Evolutionary conservation across 495 filamentous ascomycete genomes (phyloP).

Genomic region (Monascus purpureus): DNA sequence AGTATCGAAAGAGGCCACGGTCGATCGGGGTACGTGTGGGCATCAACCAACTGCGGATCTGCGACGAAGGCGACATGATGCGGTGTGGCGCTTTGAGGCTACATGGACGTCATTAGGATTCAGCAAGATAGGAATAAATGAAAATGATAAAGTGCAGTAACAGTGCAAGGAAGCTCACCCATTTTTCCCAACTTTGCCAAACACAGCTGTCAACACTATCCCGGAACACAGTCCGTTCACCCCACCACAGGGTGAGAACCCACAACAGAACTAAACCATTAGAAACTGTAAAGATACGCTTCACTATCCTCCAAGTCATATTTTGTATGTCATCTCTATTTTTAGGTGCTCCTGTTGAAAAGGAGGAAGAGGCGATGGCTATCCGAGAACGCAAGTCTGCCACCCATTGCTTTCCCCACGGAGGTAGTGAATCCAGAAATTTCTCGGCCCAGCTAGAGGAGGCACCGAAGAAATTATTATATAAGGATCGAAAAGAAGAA

Average conservation of each 20-base stretch:
- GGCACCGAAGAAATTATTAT: conserved; percentile 5
- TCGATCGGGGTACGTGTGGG: conserved; percentile 88
- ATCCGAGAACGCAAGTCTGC: conserved; percentile 5
- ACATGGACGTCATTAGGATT: not conserved
- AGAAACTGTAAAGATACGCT: conserved; percentile 38
- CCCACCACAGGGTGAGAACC: conserved; percentile 73
- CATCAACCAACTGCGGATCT: conserved; percentile 95
- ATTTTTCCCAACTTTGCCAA: conserved; percentile 83
- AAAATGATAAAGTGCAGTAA: not conserved
- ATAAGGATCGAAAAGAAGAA: conserved; percentile 16
- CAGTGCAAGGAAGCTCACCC: conserved; percentile 46
- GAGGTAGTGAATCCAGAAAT: conserved; percentile 9
- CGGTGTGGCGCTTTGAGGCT: conserved; percentile 65
- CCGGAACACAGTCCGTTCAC: conserved; percentile 66
- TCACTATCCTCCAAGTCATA: conserved; percentile 5
- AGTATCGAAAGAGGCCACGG: conserved; percentile 75
- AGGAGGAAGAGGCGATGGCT: not conserved
- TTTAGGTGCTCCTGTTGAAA: conserved; percentile 2
- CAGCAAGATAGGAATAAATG: not conserved
- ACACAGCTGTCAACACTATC: conserved; percentile 53
- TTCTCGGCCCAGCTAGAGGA: conserved; percentile 3
- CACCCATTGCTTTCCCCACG: conserved; percentile 14
- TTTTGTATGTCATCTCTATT: conserved; percentile 5
- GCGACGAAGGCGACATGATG: conserved; percentile 82
- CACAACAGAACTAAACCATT: conserved; percentile 58